phyloP scores from a whole-genome alignment of 1,284 basidiomycete genomes.

The Trichosporon sp. region DNA sequence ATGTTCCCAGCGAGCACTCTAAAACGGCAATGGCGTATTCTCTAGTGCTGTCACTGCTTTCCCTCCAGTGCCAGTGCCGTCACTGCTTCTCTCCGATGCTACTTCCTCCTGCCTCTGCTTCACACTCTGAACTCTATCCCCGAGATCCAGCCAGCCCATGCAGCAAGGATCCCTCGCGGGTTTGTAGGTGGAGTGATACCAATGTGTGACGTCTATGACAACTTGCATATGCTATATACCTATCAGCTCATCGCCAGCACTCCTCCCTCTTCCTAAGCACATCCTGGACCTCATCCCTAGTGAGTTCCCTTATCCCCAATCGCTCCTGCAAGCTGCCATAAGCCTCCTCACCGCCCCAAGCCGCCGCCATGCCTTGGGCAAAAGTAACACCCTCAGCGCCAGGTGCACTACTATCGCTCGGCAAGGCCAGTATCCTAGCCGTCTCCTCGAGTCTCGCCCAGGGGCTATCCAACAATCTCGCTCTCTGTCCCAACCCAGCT shows the following conservation, averaged over 20 bases:
- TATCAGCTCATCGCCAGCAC: slow-evolving; percentile 36
- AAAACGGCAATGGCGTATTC: too few species aligned
- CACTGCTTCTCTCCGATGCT: too few species aligned
- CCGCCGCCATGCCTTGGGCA: slow-evolving; percentile 70
- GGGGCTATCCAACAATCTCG: slow-evolving; percentile 55
- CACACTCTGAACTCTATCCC: too few species aligned
- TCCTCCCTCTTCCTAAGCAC: slow-evolving; percentile 41
- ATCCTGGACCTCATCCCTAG: slow-evolving; percentile 32
- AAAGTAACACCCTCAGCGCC: slow-evolving; percentile 64
- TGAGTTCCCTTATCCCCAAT: slow-evolving; percentile 25
- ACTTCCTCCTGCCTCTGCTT: too few species aligned
- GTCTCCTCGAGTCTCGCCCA: slow-evolving; percentile 67
- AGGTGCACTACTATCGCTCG: slow-evolving; percentile 55
- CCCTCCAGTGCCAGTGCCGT: too few species aligned
- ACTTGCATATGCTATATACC: too few species aligned
- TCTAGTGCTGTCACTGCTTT: too few species aligned
- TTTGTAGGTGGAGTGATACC: too few species aligned
- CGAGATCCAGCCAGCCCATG: too few species aligned
- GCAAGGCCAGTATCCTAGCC: slow-evolving; percentile 58
- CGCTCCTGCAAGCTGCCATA: slow-evolving; percentile 59
- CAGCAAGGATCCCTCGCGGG: background rate
- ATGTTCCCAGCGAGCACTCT: too few species aligned
- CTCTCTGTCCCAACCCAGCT: slow-evolving; percentile 9
- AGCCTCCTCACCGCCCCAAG: slow-evolving; percentile 67
- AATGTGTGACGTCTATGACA: too few species aligned